Evolutionary conservation across 805 yeast species (phyloP).

Genomic region (Candida pini): DNA sequence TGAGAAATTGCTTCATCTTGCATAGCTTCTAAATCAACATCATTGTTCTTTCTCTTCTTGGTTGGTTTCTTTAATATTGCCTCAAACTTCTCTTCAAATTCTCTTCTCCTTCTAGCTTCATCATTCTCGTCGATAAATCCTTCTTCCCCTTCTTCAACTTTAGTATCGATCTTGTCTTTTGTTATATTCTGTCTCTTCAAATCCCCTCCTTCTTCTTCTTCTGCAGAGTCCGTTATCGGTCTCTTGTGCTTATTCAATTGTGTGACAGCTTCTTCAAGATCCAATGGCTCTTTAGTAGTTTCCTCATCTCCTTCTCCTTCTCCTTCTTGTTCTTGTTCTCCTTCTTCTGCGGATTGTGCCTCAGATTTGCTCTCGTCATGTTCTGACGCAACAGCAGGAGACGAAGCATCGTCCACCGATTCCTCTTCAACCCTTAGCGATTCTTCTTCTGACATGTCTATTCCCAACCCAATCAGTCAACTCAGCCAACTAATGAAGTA

Average conservation of each 20-base stretch:
- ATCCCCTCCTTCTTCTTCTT: constrained; percentile 1
- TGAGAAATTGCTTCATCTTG: constrained; percentile 85
- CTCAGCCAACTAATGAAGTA: no score
- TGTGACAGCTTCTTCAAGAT: constrained; percentile 7
- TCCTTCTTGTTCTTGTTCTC: constrained; percentile 2
- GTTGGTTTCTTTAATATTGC: constrained; percentile 62
- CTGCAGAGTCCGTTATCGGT: background rate
- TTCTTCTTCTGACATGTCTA: background rate
- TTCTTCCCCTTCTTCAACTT: constrained; percentile 5
- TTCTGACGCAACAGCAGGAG: constrained; percentile 1
- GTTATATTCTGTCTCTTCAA: background rate
- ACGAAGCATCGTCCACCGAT: constrained; percentile 2
- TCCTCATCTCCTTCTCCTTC: constrained; percentile 5
- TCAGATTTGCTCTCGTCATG: constrained; percentile 3
- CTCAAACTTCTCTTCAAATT: constrained; percentile 76
- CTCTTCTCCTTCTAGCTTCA: constrained; percentile 52
- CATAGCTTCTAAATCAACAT: constrained; percentile 90
- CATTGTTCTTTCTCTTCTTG: constrained; percentile 67
- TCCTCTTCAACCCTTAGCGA: constrained; percentile 1
- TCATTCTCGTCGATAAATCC: constrained; percentile 22
- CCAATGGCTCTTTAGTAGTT: constrained; percentile 3
- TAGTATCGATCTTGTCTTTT: constrained; percentile 2
- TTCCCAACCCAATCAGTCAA: no score
- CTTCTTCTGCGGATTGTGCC: constrained; percentile 3
- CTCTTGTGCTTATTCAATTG: constrained; percentile 5